Conservation (phyloP, 2,329 filamentous ascomycete species). For the Ophioceras dolichostomum region DNA sequence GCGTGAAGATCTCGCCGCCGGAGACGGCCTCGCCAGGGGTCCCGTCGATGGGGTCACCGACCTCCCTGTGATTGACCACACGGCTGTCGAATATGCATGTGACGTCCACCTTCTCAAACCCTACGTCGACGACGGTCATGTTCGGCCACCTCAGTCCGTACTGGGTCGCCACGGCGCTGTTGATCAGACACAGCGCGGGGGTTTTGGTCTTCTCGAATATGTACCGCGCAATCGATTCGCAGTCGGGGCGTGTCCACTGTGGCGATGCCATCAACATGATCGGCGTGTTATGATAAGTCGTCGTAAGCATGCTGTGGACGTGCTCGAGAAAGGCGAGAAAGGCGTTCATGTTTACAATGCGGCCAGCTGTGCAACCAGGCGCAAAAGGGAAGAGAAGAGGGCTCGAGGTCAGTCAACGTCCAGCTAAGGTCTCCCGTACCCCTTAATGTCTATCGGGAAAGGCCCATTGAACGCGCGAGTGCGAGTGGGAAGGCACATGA, state of each 20-base stretch:
- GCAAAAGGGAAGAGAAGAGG: not conserved
- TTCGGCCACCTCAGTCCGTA: slow-evolving; percentile 67
- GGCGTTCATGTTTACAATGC: slow-evolving; percentile 80
- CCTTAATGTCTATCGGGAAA: too few species aligned
- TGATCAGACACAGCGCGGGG: slow-evolving; percentile 80
- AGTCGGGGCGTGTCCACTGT: slow-evolving; percentile 79
- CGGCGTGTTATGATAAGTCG: slow-evolving; percentile 90
- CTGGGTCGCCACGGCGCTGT: slow-evolving; percentile 75
- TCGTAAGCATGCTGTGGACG: slow-evolving; percentile 78
- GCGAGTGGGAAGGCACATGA: too few species aligned
- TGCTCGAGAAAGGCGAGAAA: slow-evolving; percentile 91
- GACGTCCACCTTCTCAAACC: slow-evolving; percentile 83
- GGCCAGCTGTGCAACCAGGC: slow-evolving; percentile 46
- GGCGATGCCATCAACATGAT: slow-evolving; percentile 85
- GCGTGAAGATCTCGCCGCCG: slow-evolving; percentile 81
- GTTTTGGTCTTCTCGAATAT: slow-evolving; percentile 96
- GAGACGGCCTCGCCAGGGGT: slow-evolving; percentile 37
- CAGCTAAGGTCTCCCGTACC: too few species aligned
- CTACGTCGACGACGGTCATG: slow-evolving; percentile 83
- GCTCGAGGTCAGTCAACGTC: not conserved
- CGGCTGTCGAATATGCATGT: slow-evolving; percentile 79
- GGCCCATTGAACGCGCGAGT: too few species aligned
- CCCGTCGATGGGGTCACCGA: slow-evolving; percentile 40
- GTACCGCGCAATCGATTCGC: slow-evolving; percentile 81
- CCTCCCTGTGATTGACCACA: slow-evolving; percentile 54